A percentile compares a stretch with the other conserved stretches of the same genome.
These are phyloP conservation scores for Myxozyma melibiosi DNA, from an alignment of 805 yeast species.

Conservation along the genomic window DNA sequence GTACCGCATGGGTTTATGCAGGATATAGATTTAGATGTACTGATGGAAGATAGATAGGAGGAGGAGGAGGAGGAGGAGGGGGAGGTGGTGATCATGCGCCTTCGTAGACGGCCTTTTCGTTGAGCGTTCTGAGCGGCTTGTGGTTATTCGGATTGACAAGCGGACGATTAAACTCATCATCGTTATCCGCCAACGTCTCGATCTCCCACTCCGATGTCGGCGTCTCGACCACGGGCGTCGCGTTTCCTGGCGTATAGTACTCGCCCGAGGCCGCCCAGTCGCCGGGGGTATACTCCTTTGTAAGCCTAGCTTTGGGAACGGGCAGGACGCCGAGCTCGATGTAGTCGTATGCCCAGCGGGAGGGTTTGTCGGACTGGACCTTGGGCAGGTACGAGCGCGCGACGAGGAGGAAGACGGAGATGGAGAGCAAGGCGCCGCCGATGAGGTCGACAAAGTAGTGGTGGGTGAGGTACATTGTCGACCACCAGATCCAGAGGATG, in stretches of 20 bases:
- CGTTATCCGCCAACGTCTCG: constrained; percentile 28
- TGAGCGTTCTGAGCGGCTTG: not conserved
- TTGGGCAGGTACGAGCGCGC: constrained; percentile 67
- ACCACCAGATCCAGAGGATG: constrained; percentile 97
- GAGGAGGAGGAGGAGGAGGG: too few species aligned
- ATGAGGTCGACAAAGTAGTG: constrained; percentile 93
- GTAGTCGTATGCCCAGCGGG: constrained; percentile 49
- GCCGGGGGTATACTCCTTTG: constrained; percentile 22
- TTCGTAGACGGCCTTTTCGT: constrained; percentile 4
- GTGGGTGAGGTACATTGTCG: constrained; percentile 96
- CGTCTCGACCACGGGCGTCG: constrained; percentile 3
- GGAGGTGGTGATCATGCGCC: not conserved
- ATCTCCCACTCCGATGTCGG: constrained; percentile 28
- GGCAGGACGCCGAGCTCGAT: constrained; percentile 38
- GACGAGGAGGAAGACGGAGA: constrained; percentile 67
- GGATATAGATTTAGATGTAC: too few species aligned
- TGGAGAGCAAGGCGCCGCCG: constrained; percentile 87
- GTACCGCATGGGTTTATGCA: too few species aligned
- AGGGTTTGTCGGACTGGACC: constrained; percentile 43
- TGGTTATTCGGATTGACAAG: constrained; percentile 5
- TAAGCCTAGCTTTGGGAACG: constrained; percentile 24
- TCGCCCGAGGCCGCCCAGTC: constrained; percentile 27
- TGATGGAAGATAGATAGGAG: too few species aligned
- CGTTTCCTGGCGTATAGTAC: constrained; percentile 3
- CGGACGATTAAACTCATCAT: constrained; percentile 22